These are phyloP conservation scores for Vitellaria paradoxa DNA, from an alignment of 179 eudicot species.

Conservation along the genomic window DNA sequence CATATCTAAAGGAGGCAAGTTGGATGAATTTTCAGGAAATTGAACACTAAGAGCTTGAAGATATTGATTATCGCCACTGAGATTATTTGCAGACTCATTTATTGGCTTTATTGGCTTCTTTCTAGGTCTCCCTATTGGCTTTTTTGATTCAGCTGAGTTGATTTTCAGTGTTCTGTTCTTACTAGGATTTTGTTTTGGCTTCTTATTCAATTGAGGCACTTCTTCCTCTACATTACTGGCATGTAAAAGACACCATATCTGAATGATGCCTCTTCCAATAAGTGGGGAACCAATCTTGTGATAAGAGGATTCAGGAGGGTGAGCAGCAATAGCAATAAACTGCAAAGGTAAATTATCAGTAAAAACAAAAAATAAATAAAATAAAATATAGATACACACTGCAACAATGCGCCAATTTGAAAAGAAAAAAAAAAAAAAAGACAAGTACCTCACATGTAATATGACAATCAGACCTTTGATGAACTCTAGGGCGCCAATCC, in stretches of 20 bases:
- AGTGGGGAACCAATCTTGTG: conserved; percentile 83
- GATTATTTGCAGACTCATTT: conserved; percentile 21
- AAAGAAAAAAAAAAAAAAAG: neutral
- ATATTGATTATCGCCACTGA: conserved; percentile 15
- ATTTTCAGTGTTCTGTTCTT: conserved; percentile 1
- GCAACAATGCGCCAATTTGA: neutral
- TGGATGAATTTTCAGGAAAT: conserved; percentile 32
- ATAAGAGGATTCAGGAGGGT: conserved; percentile 89
- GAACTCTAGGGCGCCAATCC: conserved; percentile 92
- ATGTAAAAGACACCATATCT: conserved; percentile 78
- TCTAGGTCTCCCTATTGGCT: conserved; percentile 49
- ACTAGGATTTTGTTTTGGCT: conserved; percentile 18
- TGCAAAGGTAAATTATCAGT: conserved; percentile 22
- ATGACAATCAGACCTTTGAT: conserved; percentile 31
- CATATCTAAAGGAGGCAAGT: conserved; percentile 19
- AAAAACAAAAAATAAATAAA: neutral
- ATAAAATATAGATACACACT: neutral
- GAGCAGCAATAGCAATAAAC: conserved; percentile 95
- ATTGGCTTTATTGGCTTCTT: conserved; percentile 21
- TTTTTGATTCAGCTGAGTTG: conserved; percentile 29
- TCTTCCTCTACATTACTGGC: conserved; percentile 24
- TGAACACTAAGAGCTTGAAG: conserved; percentile 33
- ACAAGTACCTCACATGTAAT: conserved; percentile 58
- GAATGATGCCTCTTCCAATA: conserved; percentile 80
- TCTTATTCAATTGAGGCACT: conserved; percentile 25